Percentiles rank a stretch among this genome's conserved stretches.
phyloP scores from a whole-genome alignment of 108 stramenopile species.

The Cyclostephanos tholiformis region DNA sequence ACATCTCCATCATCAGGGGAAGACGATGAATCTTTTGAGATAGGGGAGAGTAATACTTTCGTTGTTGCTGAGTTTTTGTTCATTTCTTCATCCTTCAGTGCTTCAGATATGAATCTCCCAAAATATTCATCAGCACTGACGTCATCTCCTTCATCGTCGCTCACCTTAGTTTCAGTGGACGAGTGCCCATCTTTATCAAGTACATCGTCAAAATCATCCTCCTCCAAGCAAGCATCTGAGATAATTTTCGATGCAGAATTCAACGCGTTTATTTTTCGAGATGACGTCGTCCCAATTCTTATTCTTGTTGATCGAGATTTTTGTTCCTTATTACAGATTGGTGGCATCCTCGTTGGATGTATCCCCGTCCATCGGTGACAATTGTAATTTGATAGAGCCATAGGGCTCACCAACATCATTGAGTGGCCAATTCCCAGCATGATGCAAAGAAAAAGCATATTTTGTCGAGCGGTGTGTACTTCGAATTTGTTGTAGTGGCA shows the following conservation, averaged over 20 bases:
- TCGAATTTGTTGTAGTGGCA: neutral
- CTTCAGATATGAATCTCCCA: conserved; percentile 21
- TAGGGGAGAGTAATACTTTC: neutral
- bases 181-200: conserved; percentile 12
- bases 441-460: neutral
- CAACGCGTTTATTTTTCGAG: neutral
- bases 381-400: neutral
- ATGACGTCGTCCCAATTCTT: neutral
- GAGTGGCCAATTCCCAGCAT: conserved; percentile 1
- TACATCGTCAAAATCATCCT: conserved; percentile 15
- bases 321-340: neutral
- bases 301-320: neutral
- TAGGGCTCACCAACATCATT: neutral
- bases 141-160: conserved; percentile 16
- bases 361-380: neutral
- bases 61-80: neutral
- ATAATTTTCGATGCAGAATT: conserved; percentile 1
- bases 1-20: conserved; percentile 9
- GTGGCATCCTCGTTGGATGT: neutral
- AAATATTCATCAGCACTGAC: conserved; percentile 21
- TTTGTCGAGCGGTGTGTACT: neutral
- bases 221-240: conserved; percentile 3
- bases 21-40: conserved; percentile 8
- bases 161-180: conserved; percentile 1
- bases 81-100: conserved; percentile 12